Percentiles rank a stretch among this genome's conserved stretches.
Evolutionary conservation across 1,139 yeast species (phyloP).

Genomic region (Zhuliangozyma blackwelliae): DNA sequence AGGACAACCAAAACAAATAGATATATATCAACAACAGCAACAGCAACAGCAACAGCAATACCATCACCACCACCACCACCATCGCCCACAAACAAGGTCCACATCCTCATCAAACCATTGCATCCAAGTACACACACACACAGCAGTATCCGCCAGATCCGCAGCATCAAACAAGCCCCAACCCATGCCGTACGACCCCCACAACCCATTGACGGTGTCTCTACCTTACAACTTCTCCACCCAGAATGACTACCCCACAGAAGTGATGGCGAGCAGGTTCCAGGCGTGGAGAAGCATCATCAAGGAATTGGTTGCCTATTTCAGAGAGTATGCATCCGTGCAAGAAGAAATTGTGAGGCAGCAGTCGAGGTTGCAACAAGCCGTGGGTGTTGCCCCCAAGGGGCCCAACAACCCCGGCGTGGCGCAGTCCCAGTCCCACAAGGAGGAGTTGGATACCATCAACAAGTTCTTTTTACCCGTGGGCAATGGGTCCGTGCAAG

Average conservation of each 20-base stretch:
- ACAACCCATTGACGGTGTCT: constrained; percentile 35
- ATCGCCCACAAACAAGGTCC: neutral
- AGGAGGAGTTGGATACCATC: constrained; percentile 19
- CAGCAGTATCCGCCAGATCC: neutral
- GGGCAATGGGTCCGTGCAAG: constrained; percentile 81
- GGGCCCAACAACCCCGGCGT: constrained; percentile 6
- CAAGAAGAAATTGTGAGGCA: constrained; percentile 87
- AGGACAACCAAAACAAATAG: too few relatives aligned
- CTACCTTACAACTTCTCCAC: constrained; percentile 33
- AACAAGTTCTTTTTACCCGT: constrained; percentile 60
- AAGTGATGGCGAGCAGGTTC: constrained; percentile 76
- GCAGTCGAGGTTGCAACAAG: constrained; percentile 75
- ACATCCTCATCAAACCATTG: neutral
- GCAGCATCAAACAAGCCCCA: neutral
- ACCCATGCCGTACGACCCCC: constrained; percentile 11
- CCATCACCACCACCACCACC: neutral
- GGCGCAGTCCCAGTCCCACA: constrained; percentile 1
- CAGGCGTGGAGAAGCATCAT: constrained; percentile 83
- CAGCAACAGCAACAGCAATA: neutral
- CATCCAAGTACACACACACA: neutral
- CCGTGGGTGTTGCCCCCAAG: constrained; percentile 45
- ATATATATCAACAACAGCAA: neutral
- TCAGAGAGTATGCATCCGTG: constrained; percentile 75
- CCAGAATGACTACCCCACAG: constrained; percentile 63
- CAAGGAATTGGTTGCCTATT: constrained; percentile 67